These are phyloP conservation scores for Porcisia hertigi DNA, from an alignment of 208 protist genomes.

Conservation along the genomic window DNA sequence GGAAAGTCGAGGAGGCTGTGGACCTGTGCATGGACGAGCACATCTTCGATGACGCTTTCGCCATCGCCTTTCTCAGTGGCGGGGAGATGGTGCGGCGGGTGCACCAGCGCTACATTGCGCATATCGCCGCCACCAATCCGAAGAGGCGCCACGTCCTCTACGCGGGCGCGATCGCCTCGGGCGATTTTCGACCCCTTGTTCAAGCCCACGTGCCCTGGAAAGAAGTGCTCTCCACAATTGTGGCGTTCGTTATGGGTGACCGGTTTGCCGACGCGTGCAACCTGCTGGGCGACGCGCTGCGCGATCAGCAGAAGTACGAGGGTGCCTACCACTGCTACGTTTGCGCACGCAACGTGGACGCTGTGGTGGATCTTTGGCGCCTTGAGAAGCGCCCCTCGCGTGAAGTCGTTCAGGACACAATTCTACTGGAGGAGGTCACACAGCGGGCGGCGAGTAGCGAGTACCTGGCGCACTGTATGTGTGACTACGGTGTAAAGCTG, in stretches of 20 bases:
- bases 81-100: conserved; percentile 60
- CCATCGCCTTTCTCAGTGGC: conserved; percentile 68
- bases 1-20: conserved; percentile 70
- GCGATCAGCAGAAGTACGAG: conserved; percentile 51
- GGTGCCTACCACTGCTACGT: conserved; percentile 78
- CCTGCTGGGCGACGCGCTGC: conserved; percentile 55
- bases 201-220: conserved; percentile 57
- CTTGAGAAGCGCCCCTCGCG: conserved; percentile 40
- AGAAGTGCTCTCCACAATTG: conserved; percentile 74
- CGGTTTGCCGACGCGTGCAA: conserved; percentile 71
- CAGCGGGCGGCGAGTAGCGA: conserved; percentile 37
- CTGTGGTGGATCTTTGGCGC: conserved; percentile 61
- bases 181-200: conserved; percentile 61
- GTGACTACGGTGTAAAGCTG: conserved; percentile 53
- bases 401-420: conserved; percentile 60
- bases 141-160: conserved; percentile 72
- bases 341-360: conserved; percentile 77
- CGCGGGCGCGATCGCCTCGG: conserved; percentile 65
- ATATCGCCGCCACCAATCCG: conserved; percentile 33
- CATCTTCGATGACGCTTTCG: conserved; percentile 79
- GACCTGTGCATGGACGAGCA: conserved; percentile 66
- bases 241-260: conserved; percentile 64
- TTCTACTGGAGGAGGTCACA: conserved; percentile 71
- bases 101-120: conserved; percentile 59
- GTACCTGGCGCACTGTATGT: conserved; percentile 64